These are phyloP conservation scores for Eucalyptus camaldulensis DNA, from an alignment of 345 rosid species.

Conservation along the genomic window DNA sequence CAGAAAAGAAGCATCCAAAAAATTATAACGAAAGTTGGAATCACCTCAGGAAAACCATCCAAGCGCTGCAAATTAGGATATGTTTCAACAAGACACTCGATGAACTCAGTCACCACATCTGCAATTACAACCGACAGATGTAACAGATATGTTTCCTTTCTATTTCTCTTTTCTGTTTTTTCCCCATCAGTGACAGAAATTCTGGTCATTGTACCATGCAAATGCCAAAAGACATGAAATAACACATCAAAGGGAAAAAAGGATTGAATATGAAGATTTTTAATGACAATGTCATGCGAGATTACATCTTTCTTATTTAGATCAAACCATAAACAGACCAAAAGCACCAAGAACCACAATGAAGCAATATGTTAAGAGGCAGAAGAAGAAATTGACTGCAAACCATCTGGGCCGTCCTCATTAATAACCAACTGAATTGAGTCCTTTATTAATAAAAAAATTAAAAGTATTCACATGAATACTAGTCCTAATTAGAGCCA, in stretches of 20 bases:
- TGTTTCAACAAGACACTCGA: conserved; percentile 81
- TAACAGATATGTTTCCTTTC: neutral
- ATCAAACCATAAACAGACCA: neutral
- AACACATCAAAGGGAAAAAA: neutral
- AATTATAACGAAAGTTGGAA: conserved; percentile 33
- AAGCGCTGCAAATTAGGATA: conserved; percentile 73
- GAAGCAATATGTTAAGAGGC: neutral
- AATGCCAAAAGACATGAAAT: neutral
- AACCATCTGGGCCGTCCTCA: neutral
- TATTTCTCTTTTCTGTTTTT: neutral
- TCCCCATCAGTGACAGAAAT: neutral
- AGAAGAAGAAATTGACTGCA: neutral
- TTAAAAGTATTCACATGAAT: neutral
- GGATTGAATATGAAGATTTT: neutral
- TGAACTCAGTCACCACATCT: conserved; percentile 89
- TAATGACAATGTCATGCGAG: neutral
- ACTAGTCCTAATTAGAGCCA: neutral
- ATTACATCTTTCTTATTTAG: neutral
- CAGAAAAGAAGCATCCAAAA: neutral
- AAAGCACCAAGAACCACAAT: neutral
- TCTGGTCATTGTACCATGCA: neutral
- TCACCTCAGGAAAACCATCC: conserved; percentile 91
- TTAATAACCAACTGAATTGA: neutral
- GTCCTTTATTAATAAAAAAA: neutral
- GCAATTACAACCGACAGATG: neutral